phyloP scores from a whole-genome alignment of 192 early-diverging fungal species.

The Podila epigama region DNA sequence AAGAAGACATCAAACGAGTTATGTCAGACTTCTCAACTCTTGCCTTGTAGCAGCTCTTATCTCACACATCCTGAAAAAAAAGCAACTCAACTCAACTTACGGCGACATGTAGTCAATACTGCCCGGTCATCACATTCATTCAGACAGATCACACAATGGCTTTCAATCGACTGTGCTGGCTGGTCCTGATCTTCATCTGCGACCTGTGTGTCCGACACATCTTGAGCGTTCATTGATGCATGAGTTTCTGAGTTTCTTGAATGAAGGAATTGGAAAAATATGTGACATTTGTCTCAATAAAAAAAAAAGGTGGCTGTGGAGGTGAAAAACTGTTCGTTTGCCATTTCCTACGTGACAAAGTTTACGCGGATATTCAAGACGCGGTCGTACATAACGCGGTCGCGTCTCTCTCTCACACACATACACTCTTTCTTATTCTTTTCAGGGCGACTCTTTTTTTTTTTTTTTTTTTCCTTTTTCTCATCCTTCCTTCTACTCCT shows the following conservation, averaged over 20 bases:
- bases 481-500: neutral
- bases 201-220: no score
- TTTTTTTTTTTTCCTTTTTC: neutral
- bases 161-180: neutral
- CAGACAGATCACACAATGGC: constrained; percentile 25
- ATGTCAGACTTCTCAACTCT: neutral
- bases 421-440: no score
- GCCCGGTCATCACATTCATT: constrained; percentile 20
- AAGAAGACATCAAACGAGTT: neutral
- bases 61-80: neutral
- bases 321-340: no score
- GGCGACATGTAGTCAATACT: constrained; percentile 17
- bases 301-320: neutral
- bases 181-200: no score
- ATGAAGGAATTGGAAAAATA: neutral
- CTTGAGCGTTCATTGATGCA: no score
- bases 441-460: neutral
- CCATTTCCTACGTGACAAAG: no score
- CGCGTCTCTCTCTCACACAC: no score
- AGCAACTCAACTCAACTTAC: no score
- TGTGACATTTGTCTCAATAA: neutral
- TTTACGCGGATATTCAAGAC: no score
- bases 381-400: no score
- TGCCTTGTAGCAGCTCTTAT: neutral
- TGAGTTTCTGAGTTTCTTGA: no score